Base-by-base conservation (phyloP, 768 basidiomycete genomes). In the Hydnum rufescens region DNA sequence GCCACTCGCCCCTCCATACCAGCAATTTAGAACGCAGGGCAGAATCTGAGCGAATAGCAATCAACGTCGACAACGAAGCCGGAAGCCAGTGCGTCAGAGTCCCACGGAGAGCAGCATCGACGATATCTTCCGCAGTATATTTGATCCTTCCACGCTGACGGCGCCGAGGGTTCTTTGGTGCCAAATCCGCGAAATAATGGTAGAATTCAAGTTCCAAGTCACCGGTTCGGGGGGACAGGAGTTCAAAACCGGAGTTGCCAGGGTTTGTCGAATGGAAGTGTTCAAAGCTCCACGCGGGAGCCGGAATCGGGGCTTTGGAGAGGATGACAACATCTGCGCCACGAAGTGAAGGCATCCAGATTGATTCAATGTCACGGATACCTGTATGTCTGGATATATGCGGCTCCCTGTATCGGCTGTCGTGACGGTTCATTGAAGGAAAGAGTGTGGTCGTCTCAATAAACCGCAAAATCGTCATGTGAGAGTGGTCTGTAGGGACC, bases 1-100 rank as follows among this genome's bases (percentile, higher is more conserved):
- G 8, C 44, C 44, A 47, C 26, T 47, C 44, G 13, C 44, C 44
- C 44, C 44, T 47, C 44, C 44, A 47, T 26, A 47, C 26, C 13
- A 47, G 26, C 44, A 16, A 13, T 25, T 47, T 47, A 13, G 44
- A 47, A 26, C 25, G 13, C 8, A 26, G 13, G 25, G 13, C 44
- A 26, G 13, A 13, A 13, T 47, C 44, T 13, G 8, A 13, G 13
- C 13, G 8, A 8, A 47, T 13, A 47, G 44, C 13, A 47, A 26
- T 26, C 16, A 47, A 28, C 8, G 44, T 47, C 13, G 13, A 13
- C 16, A 47, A 13, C 25, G 26, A 8, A 13, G 8, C 26, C 25
- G 44, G 44, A 47, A 47, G 16, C 44, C 44, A 47, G 13, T 8
- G 13, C 13, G 13, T 8, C 8, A 47, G 13, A 26, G 44, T 47